Base-by-base conservation (phyloP, 108 stramenopile species). In the Fragilaria crotonensis region DNA sequence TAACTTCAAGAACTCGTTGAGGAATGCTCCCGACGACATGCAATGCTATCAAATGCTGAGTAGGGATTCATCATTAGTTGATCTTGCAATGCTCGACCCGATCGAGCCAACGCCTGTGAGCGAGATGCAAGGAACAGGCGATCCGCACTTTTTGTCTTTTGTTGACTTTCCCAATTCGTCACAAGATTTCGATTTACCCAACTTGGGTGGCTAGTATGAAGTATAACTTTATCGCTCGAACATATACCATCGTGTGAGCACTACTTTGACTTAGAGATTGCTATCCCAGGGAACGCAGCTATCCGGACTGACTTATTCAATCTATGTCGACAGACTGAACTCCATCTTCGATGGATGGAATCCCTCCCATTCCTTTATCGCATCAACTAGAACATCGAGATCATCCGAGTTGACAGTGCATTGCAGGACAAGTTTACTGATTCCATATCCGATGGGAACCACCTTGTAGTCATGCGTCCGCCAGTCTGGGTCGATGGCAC, bases 61-160 rank as follows among this genome's bases (percentile, higher is more conserved):
- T 19, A 62, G 83, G 0, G 73, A 89, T 25, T 78, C 79, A 48
- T 89, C 88, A 5, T 67, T 89, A 0, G 71, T 89, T 0, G 78
- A 85, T 70, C 57, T 89, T 20, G 88, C 88, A 25, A 89, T 89
- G 88, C 67, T 77, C 45, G 74, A 67, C 46, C 22, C 23, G 4
- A 27, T 41, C 19, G 58, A 61, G 4, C 62, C 62, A 25, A 54
- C 54, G 31, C 53, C 62, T 23, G 48, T 61, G 2, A 48, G 45
- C 27, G 60, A 61, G 29, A 22, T 61, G 4, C 1, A 21, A 27
- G 33, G 7, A 2, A 54, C 50, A 5, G 11, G 17, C 7, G 57
- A 58, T 41, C 36, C 36, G 36, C 14, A 7, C 4, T 20, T 31
- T 2, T 26, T 56, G 31, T 31, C 71, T 2, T 80, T 80, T 45